These are phyloP conservation scores for Dioscorea zingiberensis DNA, from an alignment of 106 monocot species.

Conservation along the genomic window DNA sequence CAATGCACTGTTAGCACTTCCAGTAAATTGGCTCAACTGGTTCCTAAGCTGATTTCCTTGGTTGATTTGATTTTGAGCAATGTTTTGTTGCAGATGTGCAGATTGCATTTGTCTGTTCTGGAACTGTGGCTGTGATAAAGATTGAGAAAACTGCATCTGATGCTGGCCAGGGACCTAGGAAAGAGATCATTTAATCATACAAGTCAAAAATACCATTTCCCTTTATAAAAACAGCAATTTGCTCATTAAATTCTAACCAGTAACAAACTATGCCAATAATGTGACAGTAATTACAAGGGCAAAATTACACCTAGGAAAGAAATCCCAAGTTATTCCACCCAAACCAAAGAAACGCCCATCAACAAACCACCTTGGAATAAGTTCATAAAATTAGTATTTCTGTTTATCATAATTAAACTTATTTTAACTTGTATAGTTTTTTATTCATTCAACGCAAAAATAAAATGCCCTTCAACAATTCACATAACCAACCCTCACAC, in stretches of 20 bases:
- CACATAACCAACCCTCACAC: too few species aligned
- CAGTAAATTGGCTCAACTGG: constrained; percentile 73
- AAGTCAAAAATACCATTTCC: neutral
- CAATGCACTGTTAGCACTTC: constrained; percentile 58
- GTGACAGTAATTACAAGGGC: neutral
- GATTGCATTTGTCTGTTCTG: constrained; percentile 82
- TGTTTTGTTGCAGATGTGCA: constrained; percentile 64
- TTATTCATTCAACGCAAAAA: too few species aligned
- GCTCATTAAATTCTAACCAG: neutral
- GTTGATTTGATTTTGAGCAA: constrained; percentile 63
- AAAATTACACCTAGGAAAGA: neutral
- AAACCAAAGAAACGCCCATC: too few species aligned
- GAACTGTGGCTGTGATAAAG: constrained; percentile 65
- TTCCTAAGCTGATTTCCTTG: constrained; percentile 74
- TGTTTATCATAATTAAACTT: too few species aligned
- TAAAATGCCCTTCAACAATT: too few species aligned
- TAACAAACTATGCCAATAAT: too few species aligned
- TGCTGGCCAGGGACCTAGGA: constrained; percentile 58
- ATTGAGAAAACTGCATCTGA: constrained; percentile 82
- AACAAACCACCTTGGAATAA: too few species aligned
- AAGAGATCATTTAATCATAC: constrained; percentile 1
- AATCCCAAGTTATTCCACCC: too few species aligned
- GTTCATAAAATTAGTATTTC: too few species aligned
- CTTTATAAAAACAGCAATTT: neutral
- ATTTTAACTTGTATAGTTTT: too few species aligned